Evolutionary conservation across 1,284 basidiomycete species (phyloP).

Genomic region (Pseudozyma pruni): DNA sequence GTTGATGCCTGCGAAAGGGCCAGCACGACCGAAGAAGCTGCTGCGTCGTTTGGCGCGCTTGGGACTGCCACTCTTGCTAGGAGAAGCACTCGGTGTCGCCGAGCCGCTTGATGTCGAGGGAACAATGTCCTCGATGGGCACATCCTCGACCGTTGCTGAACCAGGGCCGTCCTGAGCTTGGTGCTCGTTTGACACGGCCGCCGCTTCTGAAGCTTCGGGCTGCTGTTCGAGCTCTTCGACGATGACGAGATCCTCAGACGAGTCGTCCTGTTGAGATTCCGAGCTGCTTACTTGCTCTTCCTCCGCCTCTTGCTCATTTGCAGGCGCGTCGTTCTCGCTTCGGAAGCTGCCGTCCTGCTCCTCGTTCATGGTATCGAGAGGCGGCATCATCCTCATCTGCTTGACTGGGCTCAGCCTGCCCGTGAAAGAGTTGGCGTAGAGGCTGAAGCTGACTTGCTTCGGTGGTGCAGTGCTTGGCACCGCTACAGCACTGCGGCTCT

Average conservation of each 20-base stretch:
- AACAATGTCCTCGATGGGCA: conserved; percentile 21
- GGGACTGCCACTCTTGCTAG: conserved; percentile 35
- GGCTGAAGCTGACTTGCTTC: conserved; percentile 47
- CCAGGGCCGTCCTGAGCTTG: not conserved
- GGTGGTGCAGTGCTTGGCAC: conserved; percentile 45
- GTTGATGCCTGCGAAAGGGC: conserved; percentile 40
- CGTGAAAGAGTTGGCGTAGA: conserved; percentile 23
- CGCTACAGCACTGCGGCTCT: conserved; percentile 7
- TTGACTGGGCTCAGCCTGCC: conserved; percentile 45
- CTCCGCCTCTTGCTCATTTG: conserved; percentile 1
- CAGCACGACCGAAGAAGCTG: conserved; percentile 54
- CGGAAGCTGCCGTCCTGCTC: conserved; percentile 38
- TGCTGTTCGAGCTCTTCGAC: conserved; percentile 40
- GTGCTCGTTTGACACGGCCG: not conserved
- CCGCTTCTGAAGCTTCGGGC: not conserved
- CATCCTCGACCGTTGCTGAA: not conserved
- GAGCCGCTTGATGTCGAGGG: conserved; percentile 6
- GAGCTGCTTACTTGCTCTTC: conserved; percentile 2
- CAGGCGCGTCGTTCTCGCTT: conserved; percentile 16
- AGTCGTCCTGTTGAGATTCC: conserved; percentile 13
- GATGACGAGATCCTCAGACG: conserved; percentile 34
- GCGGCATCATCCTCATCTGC: conserved; percentile 46
- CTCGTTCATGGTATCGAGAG: conserved; percentile 45
- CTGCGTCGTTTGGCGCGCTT: conserved; percentile 49
- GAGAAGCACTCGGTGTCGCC: conserved; percentile 8